Evolutionary conservation across 805 yeast genomes (phyloP).

Genomic region (Saturnispora saitoi): DNA sequence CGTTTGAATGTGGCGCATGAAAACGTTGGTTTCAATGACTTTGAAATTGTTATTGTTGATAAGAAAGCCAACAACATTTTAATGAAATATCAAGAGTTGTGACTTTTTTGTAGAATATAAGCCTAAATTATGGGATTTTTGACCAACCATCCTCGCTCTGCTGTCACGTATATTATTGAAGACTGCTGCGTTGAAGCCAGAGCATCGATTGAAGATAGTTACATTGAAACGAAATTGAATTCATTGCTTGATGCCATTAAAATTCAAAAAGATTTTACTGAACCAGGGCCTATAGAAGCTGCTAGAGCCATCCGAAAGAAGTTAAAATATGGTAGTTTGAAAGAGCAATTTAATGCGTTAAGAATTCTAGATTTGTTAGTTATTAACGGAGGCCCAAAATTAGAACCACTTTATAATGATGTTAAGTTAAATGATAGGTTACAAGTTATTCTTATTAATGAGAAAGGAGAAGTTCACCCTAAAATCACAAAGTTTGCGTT

Average conservation of each 20-base stretch:
- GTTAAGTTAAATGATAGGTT: conserved; percentile 58
- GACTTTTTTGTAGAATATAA: too few relatives aligned
- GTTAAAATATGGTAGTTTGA: conserved; percentile 69
- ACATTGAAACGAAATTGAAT: conserved; percentile 37
- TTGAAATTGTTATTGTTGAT: background rate
- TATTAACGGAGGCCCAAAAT: conserved; percentile 40
- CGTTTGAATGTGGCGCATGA: background rate
- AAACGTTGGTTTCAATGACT: background rate
- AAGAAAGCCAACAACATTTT: background rate
- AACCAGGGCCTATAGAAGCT: conserved; percentile 56
- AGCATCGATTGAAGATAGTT: conserved; percentile 30
- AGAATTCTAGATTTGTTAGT: conserved; percentile 49
- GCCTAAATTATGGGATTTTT: conserved; percentile 39
- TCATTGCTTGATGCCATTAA: conserved; percentile 50
- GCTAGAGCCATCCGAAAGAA: conserved; percentile 87
- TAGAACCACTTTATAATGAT: conserved; percentile 53
- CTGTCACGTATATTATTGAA: conserved; percentile 58
- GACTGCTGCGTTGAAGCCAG: conserved; percentile 38
- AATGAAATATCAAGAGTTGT: background rate
- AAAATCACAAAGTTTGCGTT: conserved; percentile 40
- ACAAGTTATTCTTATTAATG: conserved; percentile 36
- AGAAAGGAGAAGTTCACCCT: conserved; percentile 25
- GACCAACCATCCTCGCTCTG: conserved; percentile 57
- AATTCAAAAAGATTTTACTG: conserved; percentile 23
- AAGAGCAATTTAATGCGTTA: conserved; percentile 62